Percentiles rank a stretch among this genome's conserved stretches.
Conservation (phyloP, 768 basidiomycete genomes). For the Heimioporus sp. region DNA sequence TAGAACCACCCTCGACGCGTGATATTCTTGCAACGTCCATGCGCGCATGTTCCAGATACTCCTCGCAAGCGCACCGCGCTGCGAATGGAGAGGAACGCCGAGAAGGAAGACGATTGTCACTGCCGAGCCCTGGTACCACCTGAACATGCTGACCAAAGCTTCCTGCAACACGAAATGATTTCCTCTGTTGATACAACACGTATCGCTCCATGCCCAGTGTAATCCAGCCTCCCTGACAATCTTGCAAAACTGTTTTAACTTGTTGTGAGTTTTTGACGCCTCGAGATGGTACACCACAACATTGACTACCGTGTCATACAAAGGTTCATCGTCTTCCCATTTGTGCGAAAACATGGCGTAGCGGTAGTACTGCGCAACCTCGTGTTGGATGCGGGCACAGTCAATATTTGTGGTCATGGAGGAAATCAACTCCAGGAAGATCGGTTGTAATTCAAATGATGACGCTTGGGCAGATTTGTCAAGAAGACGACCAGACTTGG, state of each 20-base stretch:
- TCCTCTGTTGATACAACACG: neutral
- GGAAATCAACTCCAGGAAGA: too few species aligned
- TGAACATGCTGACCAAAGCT: neutral
- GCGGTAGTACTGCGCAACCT: neutral
- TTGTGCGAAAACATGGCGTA: neutral
- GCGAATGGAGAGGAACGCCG: too few species aligned
- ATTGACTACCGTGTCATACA: neutral
- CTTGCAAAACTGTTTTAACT: neutral
- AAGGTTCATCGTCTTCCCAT: neutral
- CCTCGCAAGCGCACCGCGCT: too few species aligned
- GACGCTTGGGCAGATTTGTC: too few species aligned
- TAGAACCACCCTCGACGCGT: neutral
- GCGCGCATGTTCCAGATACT: neutral
- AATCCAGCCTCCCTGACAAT: neutral
- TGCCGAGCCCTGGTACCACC: too few species aligned
- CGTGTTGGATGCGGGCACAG: neutral
- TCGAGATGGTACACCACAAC: neutral
- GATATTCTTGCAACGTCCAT: slow-evolving; percentile 8
- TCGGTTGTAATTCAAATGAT: too few species aligned
- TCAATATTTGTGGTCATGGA: neutral
- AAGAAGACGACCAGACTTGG: too few species aligned
- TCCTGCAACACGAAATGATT: neutral
- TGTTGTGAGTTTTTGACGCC: neutral
- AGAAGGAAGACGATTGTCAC: too few species aligned
- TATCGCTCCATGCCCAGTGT: neutral